Conservation (phyloP, 2,329 filamentous ascomycete genomes). For the Ophiocordyceps unilateralis region DNA sequence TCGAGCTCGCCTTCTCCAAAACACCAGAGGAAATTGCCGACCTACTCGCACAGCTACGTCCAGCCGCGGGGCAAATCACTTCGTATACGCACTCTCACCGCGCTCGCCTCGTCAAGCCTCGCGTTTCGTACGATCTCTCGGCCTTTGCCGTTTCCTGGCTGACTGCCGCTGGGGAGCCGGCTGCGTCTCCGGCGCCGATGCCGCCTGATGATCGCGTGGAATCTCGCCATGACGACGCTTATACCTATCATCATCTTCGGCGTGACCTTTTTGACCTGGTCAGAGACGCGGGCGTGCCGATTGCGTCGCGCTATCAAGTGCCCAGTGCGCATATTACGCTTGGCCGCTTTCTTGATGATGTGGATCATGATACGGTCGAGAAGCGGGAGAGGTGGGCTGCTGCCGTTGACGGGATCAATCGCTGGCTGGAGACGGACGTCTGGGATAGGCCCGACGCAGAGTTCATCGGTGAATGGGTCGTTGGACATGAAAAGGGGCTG, state of each 20-base stretch:
- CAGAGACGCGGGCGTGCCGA: constrained; percentile 42
- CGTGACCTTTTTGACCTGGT: constrained; percentile 55
- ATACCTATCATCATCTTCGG: constrained; percentile 82
- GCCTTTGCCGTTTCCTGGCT: constrained; percentile 79
- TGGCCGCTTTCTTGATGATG: constrained; percentile 55
- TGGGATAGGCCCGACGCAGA: constrained; percentile 51
- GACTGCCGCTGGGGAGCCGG: constrained; percentile 50
- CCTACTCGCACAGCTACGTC: constrained; percentile 40
- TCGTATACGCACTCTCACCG: constrained; percentile 51
- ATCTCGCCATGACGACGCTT: constrained; percentile 38
- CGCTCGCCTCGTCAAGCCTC: constrained; percentile 62
- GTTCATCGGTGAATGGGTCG: constrained; percentile 74
- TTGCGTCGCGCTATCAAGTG: constrained; percentile 70
- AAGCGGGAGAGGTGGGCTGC: constrained; percentile 48
- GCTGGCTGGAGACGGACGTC: constrained; percentile 51
- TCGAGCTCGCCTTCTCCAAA: constrained; percentile 72
- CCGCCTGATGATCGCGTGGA: constrained; percentile 17
- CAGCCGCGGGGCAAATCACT: constrained; percentile 40
- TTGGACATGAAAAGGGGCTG: constrained; percentile 73
- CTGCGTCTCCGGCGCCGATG: constrained; percentile 18
- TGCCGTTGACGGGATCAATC: constrained; percentile 60
- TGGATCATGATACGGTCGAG: constrained; percentile 41
- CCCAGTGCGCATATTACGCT: constrained; percentile 84
- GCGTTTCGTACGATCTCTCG: constrained; percentile 68
- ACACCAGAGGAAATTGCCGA: constrained; percentile 49